Evolutionary conservation across 139 green algal species (phyloP), one percentile per base, ranked within the genome.

Genomic region (Ostreobium quekettii): DNA sequence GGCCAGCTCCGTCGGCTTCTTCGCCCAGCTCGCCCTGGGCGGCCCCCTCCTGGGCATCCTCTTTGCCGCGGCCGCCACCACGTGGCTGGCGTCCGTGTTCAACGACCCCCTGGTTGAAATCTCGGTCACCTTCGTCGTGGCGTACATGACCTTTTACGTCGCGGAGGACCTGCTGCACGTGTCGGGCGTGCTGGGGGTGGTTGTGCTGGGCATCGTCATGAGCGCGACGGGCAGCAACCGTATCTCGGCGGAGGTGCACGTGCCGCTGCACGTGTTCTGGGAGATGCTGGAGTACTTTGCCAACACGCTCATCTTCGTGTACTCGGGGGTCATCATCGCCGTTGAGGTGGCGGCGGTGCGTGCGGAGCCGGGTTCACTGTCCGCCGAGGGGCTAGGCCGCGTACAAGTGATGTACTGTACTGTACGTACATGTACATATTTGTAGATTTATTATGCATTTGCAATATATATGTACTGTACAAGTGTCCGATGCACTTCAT

Each of bases 301-400:
- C 8, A 90, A 90, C 71, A 91, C 85, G 8, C 67, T 91, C n/a
- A 82, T 91, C 22, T 91, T 91, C 60, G 37, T 87, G 1, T 72
- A 85, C 36, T 69, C 77, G 1, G 83, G 83, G 33, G 49, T 80
- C 28, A 83, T 87, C 65, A 86, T 87, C 57, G 75, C 79, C 8
- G 63, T 48, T 37, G 47, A 48, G 36, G 8, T 70, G 8, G 37
- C 32, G 15, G 66, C 30, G 4, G 30, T 30, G 8, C 11, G 8
- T 35, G 28, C 6, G 7, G 29, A 33, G 6, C 7, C n/a, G n/a
- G n/a, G n/a, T n/a, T n/a, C n/a, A n/a, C n/a, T n/a, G n/a, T n/a
- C n/a, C n/a, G n/a, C n/a, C n/a, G n/a, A n/a, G n/a, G n/a, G n/a
- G n/a, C n/a, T n/a, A n/a, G n/a, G n/a, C n/a, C n/a, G n/a, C n/a